Evolutionary conservation across 1,139 yeast genomes (phyloP).

Genomic region (Kurtzmaniella quercitrusa): DNA sequence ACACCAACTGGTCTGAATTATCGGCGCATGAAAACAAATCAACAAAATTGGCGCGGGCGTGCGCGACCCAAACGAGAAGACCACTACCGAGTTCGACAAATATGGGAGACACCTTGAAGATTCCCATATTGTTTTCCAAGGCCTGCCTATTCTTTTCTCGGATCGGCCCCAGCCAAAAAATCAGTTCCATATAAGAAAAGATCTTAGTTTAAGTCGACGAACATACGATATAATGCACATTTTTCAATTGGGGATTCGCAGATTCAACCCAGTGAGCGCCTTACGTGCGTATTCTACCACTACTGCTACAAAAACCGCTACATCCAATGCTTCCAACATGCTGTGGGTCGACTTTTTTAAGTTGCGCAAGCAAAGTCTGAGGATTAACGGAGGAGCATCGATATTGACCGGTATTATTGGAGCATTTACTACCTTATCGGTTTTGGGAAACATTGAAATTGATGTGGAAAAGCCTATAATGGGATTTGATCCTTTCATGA

Average conservation of each 20-base stretch:
- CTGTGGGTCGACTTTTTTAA: constrained; percentile 78
- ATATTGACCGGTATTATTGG: constrained; percentile 65
- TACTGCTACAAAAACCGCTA: constrained; percentile 11
- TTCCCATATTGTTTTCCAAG: too few species aligned
- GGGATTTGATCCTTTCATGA: constrained; percentile 85
- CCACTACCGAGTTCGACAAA: background rate
- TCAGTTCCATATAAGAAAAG: background rate
- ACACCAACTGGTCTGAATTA: background rate
- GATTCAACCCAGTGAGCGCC: background rate
- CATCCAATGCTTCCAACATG: constrained; percentile 22
- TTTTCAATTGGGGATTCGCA: background rate
- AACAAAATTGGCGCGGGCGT: background rate
- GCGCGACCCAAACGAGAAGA: too few species aligned
- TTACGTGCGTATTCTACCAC: background rate
- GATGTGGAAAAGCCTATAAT: constrained; percentile 78
- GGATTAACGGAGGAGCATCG: constrained; percentile 66
- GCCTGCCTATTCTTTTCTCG: too few species aligned
- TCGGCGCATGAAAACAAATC: background rate
- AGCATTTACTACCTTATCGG: constrained; percentile 68
- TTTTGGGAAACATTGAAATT: constrained; percentile 73
- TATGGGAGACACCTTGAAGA: background rate
- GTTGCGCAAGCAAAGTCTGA: constrained; percentile 71
- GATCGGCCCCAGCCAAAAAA: background rate
- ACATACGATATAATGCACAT: background rate
- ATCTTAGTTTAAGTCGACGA: background rate